Evolutionary conservation across 352 stramenopile species (phyloP).

Genomic region (Aphanomyces cochlioides): DNA sequence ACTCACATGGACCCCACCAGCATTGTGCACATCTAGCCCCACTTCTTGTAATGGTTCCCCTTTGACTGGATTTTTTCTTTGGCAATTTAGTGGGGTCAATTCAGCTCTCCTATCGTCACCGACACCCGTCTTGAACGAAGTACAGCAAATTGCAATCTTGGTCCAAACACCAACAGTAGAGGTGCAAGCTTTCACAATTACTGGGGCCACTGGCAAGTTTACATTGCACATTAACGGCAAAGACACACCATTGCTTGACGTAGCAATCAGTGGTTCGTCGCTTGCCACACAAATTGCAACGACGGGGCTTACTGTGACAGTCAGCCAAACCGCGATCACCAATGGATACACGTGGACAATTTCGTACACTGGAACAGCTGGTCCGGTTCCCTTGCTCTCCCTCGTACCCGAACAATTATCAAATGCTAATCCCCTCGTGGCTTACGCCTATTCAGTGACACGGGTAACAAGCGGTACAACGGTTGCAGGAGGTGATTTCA

Average conservation of each 20-base stretch:
- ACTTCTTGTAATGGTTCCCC: constrained; percentile 74
- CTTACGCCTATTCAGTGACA: constrained; percentile 51
- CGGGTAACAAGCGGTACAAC: constrained; percentile 45
- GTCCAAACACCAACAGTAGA: constrained; percentile 55
- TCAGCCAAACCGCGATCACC: constrained; percentile 39
- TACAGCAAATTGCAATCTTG: constrained; percentile 87
- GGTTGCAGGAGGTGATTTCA: constrained; percentile 74
- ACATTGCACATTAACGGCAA: constrained; percentile 63
- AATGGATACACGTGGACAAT: constrained; percentile 65
- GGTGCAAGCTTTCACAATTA: constrained; percentile 69
- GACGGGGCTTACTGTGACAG: constrained; percentile 51
- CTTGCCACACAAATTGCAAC: constrained; percentile 54
- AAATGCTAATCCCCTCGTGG: constrained; percentile 44
- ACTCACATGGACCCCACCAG: constrained; percentile 62
- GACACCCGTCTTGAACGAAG: constrained; percentile 72
- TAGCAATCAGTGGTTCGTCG: constrained; percentile 38
- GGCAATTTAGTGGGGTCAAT: constrained; percentile 84
- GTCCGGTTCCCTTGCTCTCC: constrained; percentile 47
- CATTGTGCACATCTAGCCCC: constrained; percentile 60
- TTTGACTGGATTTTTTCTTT: constrained; percentile 91
- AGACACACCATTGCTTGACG: constrained; percentile 49
- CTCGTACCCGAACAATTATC: constrained; percentile 57
- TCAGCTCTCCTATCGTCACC: constrained; percentile 71
- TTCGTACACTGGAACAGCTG: constrained; percentile 52
- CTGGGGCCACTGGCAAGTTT: constrained; percentile 62